A percentile compares a stretch with the other conserved stretches of the same genome.
phyloP scores from a whole-genome alignment of 1,284 basidiomycete species.

The Ustilago sp. region DNA sequence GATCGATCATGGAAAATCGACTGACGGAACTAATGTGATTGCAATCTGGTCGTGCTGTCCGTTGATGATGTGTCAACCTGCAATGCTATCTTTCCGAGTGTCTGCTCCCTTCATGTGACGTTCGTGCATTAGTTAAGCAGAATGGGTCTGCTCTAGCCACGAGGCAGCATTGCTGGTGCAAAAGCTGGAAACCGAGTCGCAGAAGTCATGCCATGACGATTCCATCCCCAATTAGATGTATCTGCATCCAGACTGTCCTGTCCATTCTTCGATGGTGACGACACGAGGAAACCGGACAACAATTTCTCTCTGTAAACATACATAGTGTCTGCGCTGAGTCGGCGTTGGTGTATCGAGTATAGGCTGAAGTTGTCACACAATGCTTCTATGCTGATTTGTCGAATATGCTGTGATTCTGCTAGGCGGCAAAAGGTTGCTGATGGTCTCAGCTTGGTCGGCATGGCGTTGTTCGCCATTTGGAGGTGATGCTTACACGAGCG shows the following conservation, averaged over 20 bases:
- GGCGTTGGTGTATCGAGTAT: not conserved
- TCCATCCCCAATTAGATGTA: not conserved
- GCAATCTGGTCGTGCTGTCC: not conserved
- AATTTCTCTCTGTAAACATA: not conserved
- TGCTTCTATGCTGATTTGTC: not conserved
- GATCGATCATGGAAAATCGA: too few relatives aligned
- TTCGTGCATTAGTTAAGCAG: not conserved
- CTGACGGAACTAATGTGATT: not conserved
- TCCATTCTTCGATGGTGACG: not conserved
- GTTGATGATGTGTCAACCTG: not conserved
- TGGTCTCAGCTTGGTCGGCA: not conserved
- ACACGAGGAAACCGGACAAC: too few relatives aligned
- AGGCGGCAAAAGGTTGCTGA: slow-evolving; percentile 6
- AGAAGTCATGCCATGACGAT: not conserved
- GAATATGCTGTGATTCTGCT: slow-evolving; percentile 2
- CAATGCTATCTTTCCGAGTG: not conserved
- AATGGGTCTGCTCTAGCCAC: not conserved
- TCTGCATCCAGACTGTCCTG: not conserved
- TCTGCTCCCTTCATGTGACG: not conserved
- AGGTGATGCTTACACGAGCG: slow-evolving; percentile 54
- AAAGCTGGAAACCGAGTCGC: not conserved
- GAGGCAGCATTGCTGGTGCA: not conserved
- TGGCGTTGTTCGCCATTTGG: not conserved
- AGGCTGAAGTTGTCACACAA: not conserved
- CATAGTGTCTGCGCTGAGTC: not conserved